phyloP scores from a whole-genome alignment of 345 rosid genomes.

The Cochlearia excelsa region DNA sequence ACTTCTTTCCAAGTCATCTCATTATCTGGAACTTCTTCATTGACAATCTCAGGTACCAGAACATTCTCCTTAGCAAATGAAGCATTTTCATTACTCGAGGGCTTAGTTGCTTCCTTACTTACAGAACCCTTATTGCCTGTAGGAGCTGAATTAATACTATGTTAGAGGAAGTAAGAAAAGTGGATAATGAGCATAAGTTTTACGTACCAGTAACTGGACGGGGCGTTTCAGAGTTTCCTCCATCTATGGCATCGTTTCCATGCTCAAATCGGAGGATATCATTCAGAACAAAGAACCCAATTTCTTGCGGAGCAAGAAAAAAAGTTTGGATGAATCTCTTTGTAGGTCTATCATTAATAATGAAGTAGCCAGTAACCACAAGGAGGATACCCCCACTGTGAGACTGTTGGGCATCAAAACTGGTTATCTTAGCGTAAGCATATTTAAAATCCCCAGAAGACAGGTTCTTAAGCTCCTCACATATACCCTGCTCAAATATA shows the following conservation, averaged over 20 bases:
- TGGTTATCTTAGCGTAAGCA: conserved; percentile 50
- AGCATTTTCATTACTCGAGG: conserved; percentile 32
- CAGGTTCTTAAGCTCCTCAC: conserved; percentile 57
- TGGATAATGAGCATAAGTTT: neutral
- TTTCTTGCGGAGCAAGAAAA: conserved; percentile 84
- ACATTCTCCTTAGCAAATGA: conserved; percentile 14
- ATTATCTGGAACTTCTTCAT: conserved; percentile 4
- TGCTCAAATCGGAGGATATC: conserved; percentile 45
- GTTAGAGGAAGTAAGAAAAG: neutral
- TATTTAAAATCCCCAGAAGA: conserved; percentile 45
- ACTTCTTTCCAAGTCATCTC: conserved; percentile 27
- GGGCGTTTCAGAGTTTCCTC: neutral
- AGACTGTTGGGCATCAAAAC: conserved; percentile 67
- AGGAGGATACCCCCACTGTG: conserved; percentile 55
- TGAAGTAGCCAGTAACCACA: conserved; percentile 68
- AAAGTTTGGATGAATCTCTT: conserved; percentile 66
- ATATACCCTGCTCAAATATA: conserved; percentile 52
- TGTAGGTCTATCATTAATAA: conserved; percentile 37
- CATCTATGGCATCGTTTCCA: conserved; percentile 7
- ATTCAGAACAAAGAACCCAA: conserved; percentile 76
- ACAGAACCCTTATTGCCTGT: conserved; percentile 8
- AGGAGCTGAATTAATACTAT: neutral
- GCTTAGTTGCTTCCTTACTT: conserved; percentile 25
- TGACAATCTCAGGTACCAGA: conserved; percentile 5
- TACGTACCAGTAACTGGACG: conserved; percentile 12